Base-by-base conservation (phyloP, 768 basidiomycete species). In the Phylloporus rhodoxanthus region DNA sequence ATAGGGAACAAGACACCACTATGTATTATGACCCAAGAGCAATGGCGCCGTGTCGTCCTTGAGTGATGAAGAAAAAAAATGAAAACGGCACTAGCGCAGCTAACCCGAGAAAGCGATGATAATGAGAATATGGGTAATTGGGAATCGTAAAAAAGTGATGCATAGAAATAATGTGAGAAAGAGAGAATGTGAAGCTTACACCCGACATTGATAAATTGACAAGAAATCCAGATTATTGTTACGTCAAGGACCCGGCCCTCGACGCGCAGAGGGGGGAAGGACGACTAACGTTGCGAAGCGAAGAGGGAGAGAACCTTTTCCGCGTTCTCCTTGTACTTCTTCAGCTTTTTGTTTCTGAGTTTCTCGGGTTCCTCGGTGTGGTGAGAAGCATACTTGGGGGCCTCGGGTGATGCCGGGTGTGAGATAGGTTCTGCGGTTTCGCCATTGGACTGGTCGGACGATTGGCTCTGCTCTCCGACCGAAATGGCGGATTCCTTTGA, bases 251-350 rank as follows among this genome's bases (percentile, higher is more conserved):
- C 49, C 64, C 66, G 55, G 60, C 53, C 63, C 58, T 47, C 50
- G 29, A 55, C 49, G 49, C 54, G 19, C 15, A 38, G 43, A 45
- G 28, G 25, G 30, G 10, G 4, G 13, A 21, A 23, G 55, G 61
- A 66, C 41, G 65, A 61, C 60, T 76, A 78, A 50, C 78, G 84
- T 52, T 85, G 84, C 23, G 85, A 80, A 37, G 84, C 84, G 67
- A 91, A 91, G 55, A 91, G 72, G 28, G 87, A 87, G 50, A 91
- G 75, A 48, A 91, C 78, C 56, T 91, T 91, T 73, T 90, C 88
- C 3, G 89, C 87, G 53, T 84, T 85, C 62, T 89, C 84, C 71
- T 90, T 91, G 72, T 88, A 87, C 71, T 84, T 89, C 75, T 84
- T 87, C 67, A 88, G 66, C 68, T 85, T 90, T 73, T 80, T 87